A percentile compares a stretch with the other conserved stretches of the same genome.
Evolutionary conservation across 495 filamentous ascomycete genomes (phyloP).

Genomic region (Neurospora sp.): DNA sequence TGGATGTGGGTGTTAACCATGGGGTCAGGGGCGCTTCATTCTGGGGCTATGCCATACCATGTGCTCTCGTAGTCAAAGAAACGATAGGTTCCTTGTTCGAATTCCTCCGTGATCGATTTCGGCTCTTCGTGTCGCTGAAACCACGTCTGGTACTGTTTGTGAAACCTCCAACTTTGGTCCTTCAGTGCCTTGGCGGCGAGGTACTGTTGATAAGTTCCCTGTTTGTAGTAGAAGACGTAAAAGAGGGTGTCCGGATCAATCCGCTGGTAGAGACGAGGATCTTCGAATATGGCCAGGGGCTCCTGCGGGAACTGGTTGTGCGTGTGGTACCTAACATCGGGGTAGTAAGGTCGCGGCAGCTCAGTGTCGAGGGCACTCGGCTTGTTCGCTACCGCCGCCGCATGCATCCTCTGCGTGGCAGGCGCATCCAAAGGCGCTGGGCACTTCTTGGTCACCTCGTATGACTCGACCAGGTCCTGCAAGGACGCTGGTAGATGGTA

Average conservation of each 20-base stretch:
- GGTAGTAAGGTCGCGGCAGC: conserved; percentile 71
- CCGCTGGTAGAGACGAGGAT: conserved; percentile 73
- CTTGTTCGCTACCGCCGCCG: conserved; percentile 55
- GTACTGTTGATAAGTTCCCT: conserved; percentile 91
- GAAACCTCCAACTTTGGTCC: conserved; percentile 95
- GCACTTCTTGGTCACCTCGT: conserved; percentile 70
- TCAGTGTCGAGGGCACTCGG: conserved; percentile 73
- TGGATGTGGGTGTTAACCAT: conserved; percentile 25
- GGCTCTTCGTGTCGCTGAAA: conserved; percentile 98
- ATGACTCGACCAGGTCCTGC: conserved; percentile 82
- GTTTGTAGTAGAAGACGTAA: conserved; percentile 98
- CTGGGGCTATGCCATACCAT: conserved; percentile 48
- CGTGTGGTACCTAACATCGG: conserved; percentile 67
- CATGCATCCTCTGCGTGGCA: conserved; percentile 62
- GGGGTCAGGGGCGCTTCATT: conserved; percentile 23
- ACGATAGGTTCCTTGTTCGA: conserved; percentile 94
- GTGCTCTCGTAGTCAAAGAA: conserved; percentile 99
- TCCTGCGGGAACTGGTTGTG: conserved; percentile 86
- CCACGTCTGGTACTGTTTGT: conserved; percentile 99
- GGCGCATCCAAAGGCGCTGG: conserved; percentile 46
- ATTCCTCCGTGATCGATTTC: conserved; percentile 96
- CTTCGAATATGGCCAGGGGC: conserved; percentile 78
- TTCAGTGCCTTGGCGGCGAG: conserved; percentile 93
- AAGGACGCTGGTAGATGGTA: conserved; percentile 89
- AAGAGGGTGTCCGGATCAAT: conserved; percentile 97